phyloP scores from a whole-genome alignment of 306 rosid species.

The Malus sylvestris region DNA sequence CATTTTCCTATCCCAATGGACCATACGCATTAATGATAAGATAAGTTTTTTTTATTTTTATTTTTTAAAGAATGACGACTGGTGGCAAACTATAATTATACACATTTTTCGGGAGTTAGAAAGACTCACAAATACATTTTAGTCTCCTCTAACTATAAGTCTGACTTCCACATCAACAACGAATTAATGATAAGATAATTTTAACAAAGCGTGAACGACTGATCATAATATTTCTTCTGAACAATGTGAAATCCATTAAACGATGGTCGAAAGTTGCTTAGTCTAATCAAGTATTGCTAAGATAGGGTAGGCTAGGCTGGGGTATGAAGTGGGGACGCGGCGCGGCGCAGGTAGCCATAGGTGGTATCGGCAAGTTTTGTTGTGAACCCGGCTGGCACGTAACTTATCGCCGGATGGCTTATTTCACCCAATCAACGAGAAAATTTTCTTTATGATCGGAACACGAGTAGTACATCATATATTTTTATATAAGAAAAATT shows the following conservation, averaged over 20 bases:
- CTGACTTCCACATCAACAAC: accelerated
- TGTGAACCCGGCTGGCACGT: background rate
- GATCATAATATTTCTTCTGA: too few species aligned
- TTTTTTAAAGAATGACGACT: too few species aligned
- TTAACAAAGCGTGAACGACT: too few species aligned
- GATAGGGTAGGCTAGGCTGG: background rate
- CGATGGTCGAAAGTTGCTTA: background rate
- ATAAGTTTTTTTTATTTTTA: too few species aligned
- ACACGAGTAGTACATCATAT: too few species aligned
- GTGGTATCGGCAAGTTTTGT: background rate
- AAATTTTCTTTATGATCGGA: too few species aligned
- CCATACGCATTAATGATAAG: too few species aligned
- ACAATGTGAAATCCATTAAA: background rate
- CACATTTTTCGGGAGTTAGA: accelerated
- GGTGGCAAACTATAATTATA: accelerated
- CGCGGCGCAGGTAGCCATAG: background rate
- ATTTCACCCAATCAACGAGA: background rate
- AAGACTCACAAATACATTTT: accelerated
- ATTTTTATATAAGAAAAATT: too few species aligned
- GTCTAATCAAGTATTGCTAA: background rate
- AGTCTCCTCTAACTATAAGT: accelerated
- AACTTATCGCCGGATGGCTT: background rate
- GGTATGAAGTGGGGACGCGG: background rate
- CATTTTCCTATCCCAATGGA: too few species aligned
- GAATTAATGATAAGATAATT: too few species aligned